Conservation (phyloP, 2,329 filamentous ascomycete genomes). For the Alternaria metachromatica region DNA sequence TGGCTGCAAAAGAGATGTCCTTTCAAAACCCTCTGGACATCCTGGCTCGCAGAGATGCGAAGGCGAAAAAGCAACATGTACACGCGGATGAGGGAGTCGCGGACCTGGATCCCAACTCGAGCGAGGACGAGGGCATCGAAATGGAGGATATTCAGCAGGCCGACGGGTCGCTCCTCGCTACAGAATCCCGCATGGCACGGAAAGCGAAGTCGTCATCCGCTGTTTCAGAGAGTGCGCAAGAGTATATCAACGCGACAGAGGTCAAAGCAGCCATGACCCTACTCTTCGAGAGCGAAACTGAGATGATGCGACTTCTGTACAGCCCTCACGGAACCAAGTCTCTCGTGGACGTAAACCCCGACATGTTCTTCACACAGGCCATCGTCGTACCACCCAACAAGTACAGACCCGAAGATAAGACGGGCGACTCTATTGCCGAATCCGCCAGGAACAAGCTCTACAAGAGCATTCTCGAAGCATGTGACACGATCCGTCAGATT, state of each 20-base stretch:
- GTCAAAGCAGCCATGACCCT: conserved; percentile 78
- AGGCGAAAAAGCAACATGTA: conserved; percentile 52
- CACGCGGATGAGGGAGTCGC: conserved; percentile 73
- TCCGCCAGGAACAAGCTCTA: conserved; percentile 88
- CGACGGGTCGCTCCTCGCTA: conserved; percentile 61
- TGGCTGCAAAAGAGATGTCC: conserved; percentile 72
- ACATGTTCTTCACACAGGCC: conserved; percentile 93
- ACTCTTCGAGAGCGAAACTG: conserved; percentile 86
- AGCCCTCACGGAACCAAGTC: conserved; percentile 73
- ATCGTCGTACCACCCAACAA: conserved; percentile 91
- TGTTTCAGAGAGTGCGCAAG: conserved; percentile 58
- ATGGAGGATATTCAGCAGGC: conserved; percentile 41
- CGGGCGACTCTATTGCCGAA: conserved; percentile 83
- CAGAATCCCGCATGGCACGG: conserved; percentile 49
- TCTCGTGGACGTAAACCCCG: conserved; percentile 65
- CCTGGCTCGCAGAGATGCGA: conserved; percentile 56
- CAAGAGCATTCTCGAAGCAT: conserved; percentile 80
- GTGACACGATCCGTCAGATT: conserved; percentile 75
- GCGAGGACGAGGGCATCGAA: conserved; percentile 52
- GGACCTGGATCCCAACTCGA: conserved; percentile 60
- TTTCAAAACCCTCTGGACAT: conserved; percentile 73
- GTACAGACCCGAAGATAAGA: conserved; percentile 85
- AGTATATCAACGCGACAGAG: conserved; percentile 83
- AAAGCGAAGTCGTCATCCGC: conserved; percentile 50
- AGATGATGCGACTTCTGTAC: conserved; percentile 85